Conservation (phyloP, 1,284 basidiomycete genomes). For the Exsudoporus floridanus region DNA sequence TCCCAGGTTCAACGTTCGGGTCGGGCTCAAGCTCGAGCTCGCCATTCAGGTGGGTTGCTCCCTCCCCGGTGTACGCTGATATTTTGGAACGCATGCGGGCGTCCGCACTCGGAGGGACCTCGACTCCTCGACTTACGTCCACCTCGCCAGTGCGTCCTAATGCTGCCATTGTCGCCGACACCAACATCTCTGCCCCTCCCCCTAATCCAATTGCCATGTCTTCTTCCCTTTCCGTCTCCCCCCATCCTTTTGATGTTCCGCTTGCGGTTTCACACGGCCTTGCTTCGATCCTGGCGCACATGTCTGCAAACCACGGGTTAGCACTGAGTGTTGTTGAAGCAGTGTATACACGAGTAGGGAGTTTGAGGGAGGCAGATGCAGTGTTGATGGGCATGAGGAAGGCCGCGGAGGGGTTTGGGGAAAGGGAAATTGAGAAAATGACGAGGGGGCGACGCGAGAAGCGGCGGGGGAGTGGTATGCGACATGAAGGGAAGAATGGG, state of each 20-base stretch:
- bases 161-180: neutral
- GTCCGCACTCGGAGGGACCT: neutral
- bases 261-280: slow-evolving; percentile 24
- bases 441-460: neutral
- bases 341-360: slow-evolving; percentile 24
- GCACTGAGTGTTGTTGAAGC: slow-evolving; percentile 20
- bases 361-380: slow-evolving; percentile 27
- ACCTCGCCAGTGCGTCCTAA: slow-evolving; percentile 6
- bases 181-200: neutral
- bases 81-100: neutral
- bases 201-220: neutral
- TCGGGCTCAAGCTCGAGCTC: neutral
- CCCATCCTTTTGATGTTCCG: slow-evolving; percentile 18
- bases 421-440: slow-evolving; percentile 12
- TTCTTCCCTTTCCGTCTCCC: neutral
- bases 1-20: neutral
- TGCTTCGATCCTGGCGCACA: slow-evolving; percentile 18
- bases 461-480: neutral
- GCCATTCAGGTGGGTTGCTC: slow-evolving; percentile 4
- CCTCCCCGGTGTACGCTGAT: neutral
- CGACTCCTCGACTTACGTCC: slow-evolving; percentile 1
- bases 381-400: slow-evolving; percentile 30
- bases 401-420: slow-evolving; percentile 25
- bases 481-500: too few species aligned
- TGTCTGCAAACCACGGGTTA: slow-evolving; percentile 30